Evolutionary conservation across 495 filamentous ascomycete species (phyloP).

Genomic region (Penicillium argentinense): DNA sequence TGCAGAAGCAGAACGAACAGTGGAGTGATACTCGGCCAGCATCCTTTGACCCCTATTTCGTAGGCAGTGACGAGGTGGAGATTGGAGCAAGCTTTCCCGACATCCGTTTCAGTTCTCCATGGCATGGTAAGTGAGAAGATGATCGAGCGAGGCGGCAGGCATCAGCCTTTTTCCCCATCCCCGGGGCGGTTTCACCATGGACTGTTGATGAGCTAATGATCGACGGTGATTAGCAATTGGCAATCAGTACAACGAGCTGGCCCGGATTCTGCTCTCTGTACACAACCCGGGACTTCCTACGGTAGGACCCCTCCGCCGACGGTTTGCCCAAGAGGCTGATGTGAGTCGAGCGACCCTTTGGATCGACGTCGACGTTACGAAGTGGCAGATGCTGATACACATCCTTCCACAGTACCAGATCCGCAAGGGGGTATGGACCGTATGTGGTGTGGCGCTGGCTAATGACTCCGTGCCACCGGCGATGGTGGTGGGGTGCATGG

Average conservation of each 20-base stretch:
- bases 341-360: slow-evolving; percentile 10
- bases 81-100: slow-evolving; percentile 20
- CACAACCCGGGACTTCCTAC: slow-evolving; percentile 22
- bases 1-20: slow-evolving; percentile 18
- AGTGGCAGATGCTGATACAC: background rate
- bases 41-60: slow-evolving; percentile 27
- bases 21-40: slow-evolving; percentile 20
- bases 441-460: slow-evolving; percentile 26
- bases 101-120: slow-evolving; percentile 24
- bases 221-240: slow-evolving; percentile 16
- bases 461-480: slow-evolving; percentile 23
- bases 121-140: slow-evolving; percentile 16
- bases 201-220: background rate
- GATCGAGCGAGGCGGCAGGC: background rate
- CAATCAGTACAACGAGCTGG: slow-evolving; percentile 23
- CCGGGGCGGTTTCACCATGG: background rate
- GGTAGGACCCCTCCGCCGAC: slow-evolving; percentile 18
- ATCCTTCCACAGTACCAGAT: slow-evolving; percentile 11
- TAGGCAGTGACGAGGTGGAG: slow-evolving; percentile 16
- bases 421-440: slow-evolving; percentile 26
- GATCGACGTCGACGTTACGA: background rate
- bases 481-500: slow-evolving; percentile 29
- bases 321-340: slow-evolving; percentile 18
- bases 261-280: slow-evolving; percentile 19
- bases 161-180: background rate